Evolutionary conservation across 176 grass and related monocot genomes (phyloP).

Genomic region (Coix lacrymajobi): DNA sequence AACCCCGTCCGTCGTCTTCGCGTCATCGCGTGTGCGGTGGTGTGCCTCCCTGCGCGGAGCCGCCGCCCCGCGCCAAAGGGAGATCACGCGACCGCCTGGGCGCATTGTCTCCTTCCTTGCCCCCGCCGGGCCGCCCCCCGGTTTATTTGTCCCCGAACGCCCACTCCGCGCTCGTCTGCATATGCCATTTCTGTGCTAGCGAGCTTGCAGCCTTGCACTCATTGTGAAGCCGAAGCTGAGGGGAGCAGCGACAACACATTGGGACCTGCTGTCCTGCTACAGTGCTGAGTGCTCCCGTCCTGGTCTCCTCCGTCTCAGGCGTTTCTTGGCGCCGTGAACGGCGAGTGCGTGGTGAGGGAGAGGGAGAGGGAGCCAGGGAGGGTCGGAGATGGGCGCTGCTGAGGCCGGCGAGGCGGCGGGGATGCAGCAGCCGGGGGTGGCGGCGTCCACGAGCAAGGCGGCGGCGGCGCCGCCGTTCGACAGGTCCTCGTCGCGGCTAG

Average conservation of each 20-base stretch:
- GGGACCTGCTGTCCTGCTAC: neutral
- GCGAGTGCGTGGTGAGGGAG: no score
- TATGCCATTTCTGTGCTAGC: neutral
- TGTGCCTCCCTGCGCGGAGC: neutral
- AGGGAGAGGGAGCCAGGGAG: neutral
- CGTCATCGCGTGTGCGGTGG: neutral
- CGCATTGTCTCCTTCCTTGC: conserved; percentile 32
- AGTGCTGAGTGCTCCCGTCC: neutral
- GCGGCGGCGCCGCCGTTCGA: conserved; percentile 31
- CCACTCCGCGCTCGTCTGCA: neutral
- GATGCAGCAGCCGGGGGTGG: neutral
- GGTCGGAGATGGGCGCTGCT: neutral
- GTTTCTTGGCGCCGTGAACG: neutral
- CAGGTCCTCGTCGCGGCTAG: conserved; percentile 19
- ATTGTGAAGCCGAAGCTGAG: neutral
- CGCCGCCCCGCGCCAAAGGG: conserved; percentile 4
- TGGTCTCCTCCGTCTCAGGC: neutral
- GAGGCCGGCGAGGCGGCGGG: neutral
- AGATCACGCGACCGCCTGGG: conserved; percentile 36
- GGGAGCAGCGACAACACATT: neutral
- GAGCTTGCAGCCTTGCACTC: neutral
- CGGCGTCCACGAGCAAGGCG: neutral
- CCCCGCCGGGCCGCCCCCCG: no score
- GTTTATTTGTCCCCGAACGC: neutral
- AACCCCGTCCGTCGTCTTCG: neutral